phyloP scores from a whole-genome alignment of 1,284 basidiomycete genomes.

The Pseudozyma thailandica region DNA sequence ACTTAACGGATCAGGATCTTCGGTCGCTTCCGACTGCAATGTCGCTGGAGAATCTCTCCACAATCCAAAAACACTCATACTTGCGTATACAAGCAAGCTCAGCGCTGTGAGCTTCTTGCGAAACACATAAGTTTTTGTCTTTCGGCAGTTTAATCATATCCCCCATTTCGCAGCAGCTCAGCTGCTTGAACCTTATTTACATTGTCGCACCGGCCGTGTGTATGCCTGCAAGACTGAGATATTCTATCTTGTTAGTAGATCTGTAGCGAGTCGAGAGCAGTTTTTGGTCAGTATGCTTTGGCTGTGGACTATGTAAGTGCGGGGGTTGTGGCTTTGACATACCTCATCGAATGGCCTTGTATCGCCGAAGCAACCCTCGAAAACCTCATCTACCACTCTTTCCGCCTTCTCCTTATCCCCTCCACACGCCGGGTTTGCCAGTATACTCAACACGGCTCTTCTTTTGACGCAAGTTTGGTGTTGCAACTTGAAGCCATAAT shows the following conservation, averaged over 20 bases:
- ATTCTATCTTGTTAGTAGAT: slow-evolving; percentile 47
- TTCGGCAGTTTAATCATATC: too few species aligned
- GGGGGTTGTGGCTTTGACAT: slow-evolving; percentile 8
- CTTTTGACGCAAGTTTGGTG: slow-evolving; percentile 87
- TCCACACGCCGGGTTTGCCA: slow-evolving; percentile 82
- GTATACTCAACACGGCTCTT: slow-evolving; percentile 83
- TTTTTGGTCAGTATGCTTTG: not conserved
- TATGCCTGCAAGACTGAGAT: too few species aligned
- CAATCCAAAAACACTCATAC: too few species aligned
- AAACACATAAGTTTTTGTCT: too few species aligned
- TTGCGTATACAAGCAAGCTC: too few species aligned
- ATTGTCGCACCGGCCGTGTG: too few species aligned
- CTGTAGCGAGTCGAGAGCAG: slow-evolving; percentile 11
- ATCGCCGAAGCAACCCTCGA: slow-evolving; percentile 93
- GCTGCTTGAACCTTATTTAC: too few species aligned
- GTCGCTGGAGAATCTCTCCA: too few species aligned
- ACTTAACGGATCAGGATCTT: too few species aligned
- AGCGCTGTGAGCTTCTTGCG: too few species aligned
- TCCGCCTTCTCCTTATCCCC: slow-evolving; percentile 79
- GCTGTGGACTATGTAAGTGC: not conserved
- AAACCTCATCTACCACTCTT: slow-evolving; percentile 91
- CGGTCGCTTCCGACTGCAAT: too few species aligned
- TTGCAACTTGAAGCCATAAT: slow-evolving; percentile 84
- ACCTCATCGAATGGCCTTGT: slow-evolving; percentile 98
- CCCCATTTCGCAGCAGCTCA: too few species aligned